A percentile compares a stretch with the other conserved stretches of the same genome.
phyloP scores from a whole-genome alignment of 2,329 filamentous ascomycete species.

The Dactylellina haptotyla region DNA sequence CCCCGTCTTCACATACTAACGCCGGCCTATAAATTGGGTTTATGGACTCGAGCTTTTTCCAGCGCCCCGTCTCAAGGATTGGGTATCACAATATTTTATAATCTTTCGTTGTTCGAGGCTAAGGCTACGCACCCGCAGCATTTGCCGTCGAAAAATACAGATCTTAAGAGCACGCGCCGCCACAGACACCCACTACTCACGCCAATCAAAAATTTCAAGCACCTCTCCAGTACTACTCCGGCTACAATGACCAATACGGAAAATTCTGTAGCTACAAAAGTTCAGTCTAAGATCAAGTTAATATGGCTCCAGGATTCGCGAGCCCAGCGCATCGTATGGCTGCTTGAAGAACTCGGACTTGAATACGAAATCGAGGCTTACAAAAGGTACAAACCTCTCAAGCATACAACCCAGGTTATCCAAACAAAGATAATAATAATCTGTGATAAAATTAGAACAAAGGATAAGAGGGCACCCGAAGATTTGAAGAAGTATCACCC shows the following conservation, averaged over 20 bases:
- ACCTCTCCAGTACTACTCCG: not conserved
- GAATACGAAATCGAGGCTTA: slow-evolving; percentile 83
- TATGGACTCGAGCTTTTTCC: not conserved
- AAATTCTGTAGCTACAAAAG: not conserved
- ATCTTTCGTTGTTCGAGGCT: not conserved
- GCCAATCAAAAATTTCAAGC: not conserved
- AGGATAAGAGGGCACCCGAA: slow-evolving; percentile 75
- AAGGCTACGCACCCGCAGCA: not conserved
- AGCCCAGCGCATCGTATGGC: slow-evolving; percentile 83
- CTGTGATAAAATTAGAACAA: slow-evolving; percentile 56
- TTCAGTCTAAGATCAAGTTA: slow-evolving; percentile 33
- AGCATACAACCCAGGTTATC: not conserved
- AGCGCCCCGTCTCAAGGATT: not conserved
- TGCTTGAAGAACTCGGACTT: slow-evolving; percentile 82
- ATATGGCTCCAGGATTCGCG: slow-evolving; percentile 85
- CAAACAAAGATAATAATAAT: not conserved
- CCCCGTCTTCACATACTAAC: not conserved
- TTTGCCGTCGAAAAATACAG: not conserved
- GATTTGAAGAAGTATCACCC: slow-evolving; percentile 82
- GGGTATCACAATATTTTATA: not conserved
- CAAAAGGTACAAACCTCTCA: slow-evolving; percentile 67
- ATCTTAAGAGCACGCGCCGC: not conserved
- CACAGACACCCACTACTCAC: not conserved
- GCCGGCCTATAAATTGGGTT: slow-evolving; percentile 1
- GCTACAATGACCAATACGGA: slow-evolving; percentile 19